Base-by-base conservation (phyloP, 169 alveolate genomes). In the Eimeria brunetti region DNA sequence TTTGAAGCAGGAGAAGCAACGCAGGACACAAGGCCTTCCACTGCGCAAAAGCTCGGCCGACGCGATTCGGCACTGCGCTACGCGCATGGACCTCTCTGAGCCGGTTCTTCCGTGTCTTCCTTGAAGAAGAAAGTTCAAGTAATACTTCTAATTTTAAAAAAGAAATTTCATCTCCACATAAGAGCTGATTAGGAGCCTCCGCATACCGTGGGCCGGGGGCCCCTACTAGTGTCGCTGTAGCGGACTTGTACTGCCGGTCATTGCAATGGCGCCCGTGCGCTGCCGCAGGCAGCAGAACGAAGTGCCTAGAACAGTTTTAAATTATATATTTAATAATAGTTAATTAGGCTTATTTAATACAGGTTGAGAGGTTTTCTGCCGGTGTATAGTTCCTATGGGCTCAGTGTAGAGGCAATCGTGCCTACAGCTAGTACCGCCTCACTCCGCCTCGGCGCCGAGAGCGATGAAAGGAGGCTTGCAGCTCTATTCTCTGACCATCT, bases 41-140 rank as follows among this genome's bases (percentile, higher is more conserved):
- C 60, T 41, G 38, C 20, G 44, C 60, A 24, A 60, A 76, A 64
- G 44, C 86, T 76, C 86, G 60, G 86, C 86, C 86, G 86, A 76
- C 86, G 41, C 18, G 44, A 76, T 64, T 76, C 56, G 86, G 86
- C 64, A 24, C 64, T 38, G 33, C 53, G 36, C 30, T 44, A 36
- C 38, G 64, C 33, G 20, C 38, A 76, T 76, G 86, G 86, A n/a
- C 41, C 60, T 41, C 86, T 46, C 60, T 24, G 27, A 49, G 86
- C 22, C 62, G 5, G 60, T 49, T 27, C 64, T 33, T 12, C 56
- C 41, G 86, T 11, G 86, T 76, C 60, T 76, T 41, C 86, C 86
- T 76, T 76, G 56, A 76, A 76, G 20, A 76, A 44, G 22, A 9
- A 33, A 2, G 80, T 18, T 5, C 80, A 69, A 69, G 24, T 16